A percentile compares a stretch with the other conserved stretches of the same genome.
Conservation (phyloP, 495 filamentous ascomycete species). For the Lasiosphaeris hirsuta region DNA sequence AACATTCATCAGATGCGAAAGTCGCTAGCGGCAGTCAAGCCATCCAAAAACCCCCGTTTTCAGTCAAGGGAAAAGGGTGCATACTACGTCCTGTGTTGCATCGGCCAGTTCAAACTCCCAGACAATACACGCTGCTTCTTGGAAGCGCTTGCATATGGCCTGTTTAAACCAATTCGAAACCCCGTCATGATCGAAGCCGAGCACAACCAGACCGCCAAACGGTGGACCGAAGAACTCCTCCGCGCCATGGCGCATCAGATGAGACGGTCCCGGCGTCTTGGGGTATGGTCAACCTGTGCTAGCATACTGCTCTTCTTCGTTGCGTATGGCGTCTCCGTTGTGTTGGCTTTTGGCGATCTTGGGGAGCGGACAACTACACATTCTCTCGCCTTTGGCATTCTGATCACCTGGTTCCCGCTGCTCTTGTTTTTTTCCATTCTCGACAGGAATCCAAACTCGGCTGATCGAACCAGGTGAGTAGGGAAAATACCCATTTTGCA, state of each 20-base stretch:
- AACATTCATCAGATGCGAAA: constrained; percentile 11
- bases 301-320: constrained; percentile 23
- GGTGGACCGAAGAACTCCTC: background rate
- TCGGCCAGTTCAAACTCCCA: constrained; percentile 11
- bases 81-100: constrained; percentile 11
- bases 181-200: background rate
- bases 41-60: background rate
- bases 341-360: constrained; percentile 39
- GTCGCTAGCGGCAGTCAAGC: background rate
- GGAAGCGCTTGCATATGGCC: constrained; percentile 7
- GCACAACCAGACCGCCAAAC: background rate
- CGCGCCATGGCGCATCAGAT: constrained; percentile 7
- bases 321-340: constrained; percentile 41
- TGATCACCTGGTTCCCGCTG: constrained; percentile 50
- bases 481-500: background rate
- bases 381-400: constrained; percentile 43
- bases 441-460: constrained; percentile 47
- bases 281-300: constrained; percentile 1
- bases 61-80: background rate
- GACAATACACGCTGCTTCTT: background rate
- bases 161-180: constrained; percentile 11
- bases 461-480: constrained; percentile 33
- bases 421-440: constrained; percentile 44
- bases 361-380: constrained; percentile 42
- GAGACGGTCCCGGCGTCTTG: constrained; percentile 12